Evolutionary conservation across 1,284 basidiomycete genomes (phyloP).

Genomic region (Cystobasidium slooffiae): DNA sequence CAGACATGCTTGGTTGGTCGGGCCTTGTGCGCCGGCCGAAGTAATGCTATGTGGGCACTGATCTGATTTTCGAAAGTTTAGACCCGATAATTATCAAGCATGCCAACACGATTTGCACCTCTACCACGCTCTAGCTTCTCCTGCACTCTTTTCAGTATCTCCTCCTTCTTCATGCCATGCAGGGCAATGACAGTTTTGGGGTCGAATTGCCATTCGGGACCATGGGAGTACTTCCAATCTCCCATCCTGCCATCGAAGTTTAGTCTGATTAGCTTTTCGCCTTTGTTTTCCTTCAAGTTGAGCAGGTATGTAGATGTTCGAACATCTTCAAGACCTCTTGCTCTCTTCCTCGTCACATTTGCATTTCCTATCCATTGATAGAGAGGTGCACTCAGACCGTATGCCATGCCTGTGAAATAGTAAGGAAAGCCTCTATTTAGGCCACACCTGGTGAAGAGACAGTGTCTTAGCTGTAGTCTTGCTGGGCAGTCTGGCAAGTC

Average conservation of each 20-base stretch:
- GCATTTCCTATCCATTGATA: constrained; percentile 41
- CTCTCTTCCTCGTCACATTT: constrained; percentile 8
- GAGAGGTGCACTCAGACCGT: constrained; percentile 36
- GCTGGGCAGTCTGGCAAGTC: neutral
- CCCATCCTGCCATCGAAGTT: constrained; percentile 35
- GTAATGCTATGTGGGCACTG: no score
- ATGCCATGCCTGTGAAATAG: constrained; percentile 39
- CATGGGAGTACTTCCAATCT: constrained; percentile 13
- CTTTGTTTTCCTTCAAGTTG: neutral
- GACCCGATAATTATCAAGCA: neutral
- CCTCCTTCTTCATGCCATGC: constrained; percentile 34
- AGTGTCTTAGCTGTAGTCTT: neutral
- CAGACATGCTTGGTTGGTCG: no score
- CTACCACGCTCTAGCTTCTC: neutral
- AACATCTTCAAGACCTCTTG: constrained; percentile 37
- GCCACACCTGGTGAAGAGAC: constrained; percentile 28
- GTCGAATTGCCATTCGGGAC: constrained; percentile 15
- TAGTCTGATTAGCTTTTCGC: constrained; percentile 21
- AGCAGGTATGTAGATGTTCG: constrained; percentile 28
- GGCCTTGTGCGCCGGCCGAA: no score
- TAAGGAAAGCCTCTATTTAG: constrained; percentile 24
- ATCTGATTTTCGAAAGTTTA: no score
- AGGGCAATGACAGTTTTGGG: constrained; percentile 33
- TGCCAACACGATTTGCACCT: neutral
- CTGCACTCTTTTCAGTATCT: constrained; percentile 2